These are phyloP conservation scores for Cryphonectria radicalis DNA, from an alignment of 2,329 filamentous ascomycete genomes.

Conservation along the genomic window DNA sequence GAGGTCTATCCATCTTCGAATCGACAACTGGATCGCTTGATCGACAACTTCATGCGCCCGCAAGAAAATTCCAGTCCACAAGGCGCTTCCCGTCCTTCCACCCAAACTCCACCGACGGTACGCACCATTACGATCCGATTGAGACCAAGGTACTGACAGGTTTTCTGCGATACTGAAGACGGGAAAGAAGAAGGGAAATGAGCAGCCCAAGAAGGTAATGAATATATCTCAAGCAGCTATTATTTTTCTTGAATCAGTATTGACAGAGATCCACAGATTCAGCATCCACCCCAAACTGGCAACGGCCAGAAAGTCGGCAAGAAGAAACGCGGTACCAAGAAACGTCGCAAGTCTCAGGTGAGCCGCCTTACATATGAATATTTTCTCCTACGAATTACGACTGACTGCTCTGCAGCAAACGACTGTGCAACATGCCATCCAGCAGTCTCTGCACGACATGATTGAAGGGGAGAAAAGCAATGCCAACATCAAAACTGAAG, in stretches of 20 bases:
- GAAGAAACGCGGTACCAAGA: neutral
- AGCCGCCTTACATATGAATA: neutral
- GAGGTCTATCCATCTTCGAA: neutral
- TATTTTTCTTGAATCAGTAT: neutral
- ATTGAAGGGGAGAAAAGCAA: neutral
- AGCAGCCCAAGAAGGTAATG: neutral
- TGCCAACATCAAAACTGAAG: neutral
- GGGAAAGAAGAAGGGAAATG: neutral
- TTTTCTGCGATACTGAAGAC: neutral
- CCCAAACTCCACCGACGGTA: neutral
- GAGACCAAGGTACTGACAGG: neutral
- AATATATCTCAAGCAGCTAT: neutral
- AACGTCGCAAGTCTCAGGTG: neutral
- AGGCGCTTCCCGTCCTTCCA: neutral
- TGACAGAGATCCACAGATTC: neutral
- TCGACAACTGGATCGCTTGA: neutral
- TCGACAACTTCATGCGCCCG: neutral
- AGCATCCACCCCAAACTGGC: neutral
- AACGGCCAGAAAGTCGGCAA: neutral
- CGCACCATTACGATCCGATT: neutral
- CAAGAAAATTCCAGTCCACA: neutral
- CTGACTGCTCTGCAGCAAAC: neutral
- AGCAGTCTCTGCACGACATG: neutral
- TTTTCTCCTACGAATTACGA: neutral
- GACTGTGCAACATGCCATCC: neutral